These are phyloP conservation scores for Mortierella sp. DNA, from an alignment of 371 early-diverging fungal species.

Conservation along the genomic window DNA sequence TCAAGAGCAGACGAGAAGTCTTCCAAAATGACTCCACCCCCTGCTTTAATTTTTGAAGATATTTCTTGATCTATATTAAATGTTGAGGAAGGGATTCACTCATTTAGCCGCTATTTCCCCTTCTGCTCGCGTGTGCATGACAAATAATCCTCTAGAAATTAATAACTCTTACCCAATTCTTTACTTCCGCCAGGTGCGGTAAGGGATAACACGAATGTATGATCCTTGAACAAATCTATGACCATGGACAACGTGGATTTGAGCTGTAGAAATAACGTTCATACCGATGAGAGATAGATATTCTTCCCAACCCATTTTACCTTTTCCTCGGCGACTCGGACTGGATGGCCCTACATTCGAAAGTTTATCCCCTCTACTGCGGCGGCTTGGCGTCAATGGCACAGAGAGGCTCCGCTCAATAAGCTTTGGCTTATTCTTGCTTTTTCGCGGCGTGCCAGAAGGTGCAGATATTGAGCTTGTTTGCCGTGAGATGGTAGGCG, in stretches of 20 bases:
- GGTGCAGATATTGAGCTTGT: conserved; percentile 14
- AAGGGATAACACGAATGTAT: background rate
- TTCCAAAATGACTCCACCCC: conserved; percentile 20
- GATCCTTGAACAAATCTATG: conserved; percentile 32
- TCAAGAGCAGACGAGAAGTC: conserved; percentile 13
- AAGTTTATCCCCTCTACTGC: conserved; percentile 8
- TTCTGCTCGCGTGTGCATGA: too few species aligned
- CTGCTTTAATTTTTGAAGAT: conserved; percentile 12
- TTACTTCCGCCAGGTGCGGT: background rate
- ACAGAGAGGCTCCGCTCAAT: background rate
- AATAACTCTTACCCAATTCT: conserved; percentile 7
- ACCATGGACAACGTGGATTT: background rate
- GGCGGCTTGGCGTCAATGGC: conserved; percentile 30
- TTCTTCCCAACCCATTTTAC: background rate
- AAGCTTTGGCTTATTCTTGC: conserved; percentile 6
- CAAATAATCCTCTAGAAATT: background rate
- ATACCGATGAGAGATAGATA: background rate
- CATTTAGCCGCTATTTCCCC: background rate
- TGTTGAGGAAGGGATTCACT: background rate
- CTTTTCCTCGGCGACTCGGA: conserved; percentile 24
- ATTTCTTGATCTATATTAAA: conserved; percentile 1
- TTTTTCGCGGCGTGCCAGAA: conserved; percentile 24
- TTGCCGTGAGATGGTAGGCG: background rate
- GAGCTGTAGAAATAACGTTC: background rate
- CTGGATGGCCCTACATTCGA: background rate